These are phyloP conservation scores for Monsonia emarginata DNA, from an alignment of 441 rosid species.

Conservation along the genomic window DNA sequence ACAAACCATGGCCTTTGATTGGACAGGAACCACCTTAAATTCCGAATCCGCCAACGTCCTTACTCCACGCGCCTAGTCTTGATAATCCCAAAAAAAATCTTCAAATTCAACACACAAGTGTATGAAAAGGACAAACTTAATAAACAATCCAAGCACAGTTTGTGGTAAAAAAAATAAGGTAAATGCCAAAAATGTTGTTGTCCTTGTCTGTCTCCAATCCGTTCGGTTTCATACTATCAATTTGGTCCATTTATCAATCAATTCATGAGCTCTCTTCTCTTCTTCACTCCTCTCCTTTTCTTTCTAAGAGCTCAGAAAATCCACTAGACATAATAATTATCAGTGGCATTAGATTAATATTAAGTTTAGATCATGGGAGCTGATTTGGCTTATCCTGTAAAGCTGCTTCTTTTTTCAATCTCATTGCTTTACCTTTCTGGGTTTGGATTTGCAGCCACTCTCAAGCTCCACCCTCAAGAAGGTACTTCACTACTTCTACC, in stretches of 20 bases:
- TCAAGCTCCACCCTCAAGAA: slow-evolving; percentile 39
- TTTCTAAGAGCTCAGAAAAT: neutral
- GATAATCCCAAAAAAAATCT: too few species aligned
- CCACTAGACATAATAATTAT: neutral
- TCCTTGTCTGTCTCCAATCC: neutral
- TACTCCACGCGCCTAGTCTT: neutral
- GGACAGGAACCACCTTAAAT: too few species aligned
- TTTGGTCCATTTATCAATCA: neutral
- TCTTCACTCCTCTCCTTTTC: neutral
- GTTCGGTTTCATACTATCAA: too few species aligned
- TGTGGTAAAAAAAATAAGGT: neutral
- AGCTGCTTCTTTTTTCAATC: slow-evolving; percentile 22
- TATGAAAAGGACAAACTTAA: neutral
- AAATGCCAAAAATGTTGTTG: neutral
- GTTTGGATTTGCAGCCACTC: slow-evolving; percentile 25
- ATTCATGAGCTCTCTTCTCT: too few species aligned
- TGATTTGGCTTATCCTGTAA: slow-evolving; percentile 11
- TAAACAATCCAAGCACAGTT: neutral
- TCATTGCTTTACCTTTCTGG: slow-evolving; percentile 10
- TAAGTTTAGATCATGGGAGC: slow-evolving; percentile 17
- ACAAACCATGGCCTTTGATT: too few species aligned
- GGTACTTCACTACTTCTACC: slow-evolving; percentile 24
- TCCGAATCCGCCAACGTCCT: neutral
- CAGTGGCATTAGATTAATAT: neutral
- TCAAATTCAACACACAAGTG: neutral